Conservation (phyloP, 2,329 filamentous ascomycete genomes). For the Aspergillus spinulosporus region DNA sequence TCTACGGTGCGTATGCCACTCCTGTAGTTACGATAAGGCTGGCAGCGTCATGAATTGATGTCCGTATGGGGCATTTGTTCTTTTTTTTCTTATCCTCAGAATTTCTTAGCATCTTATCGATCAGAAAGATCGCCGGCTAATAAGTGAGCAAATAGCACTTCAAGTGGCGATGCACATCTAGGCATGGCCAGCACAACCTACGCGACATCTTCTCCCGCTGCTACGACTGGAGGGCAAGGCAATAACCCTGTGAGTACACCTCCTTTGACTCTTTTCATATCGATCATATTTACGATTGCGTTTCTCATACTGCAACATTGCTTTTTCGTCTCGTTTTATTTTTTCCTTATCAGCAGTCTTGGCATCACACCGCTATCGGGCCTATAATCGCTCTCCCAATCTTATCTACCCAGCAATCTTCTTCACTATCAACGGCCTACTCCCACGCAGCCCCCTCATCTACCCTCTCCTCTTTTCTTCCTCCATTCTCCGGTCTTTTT, state of each 20-base stretch:
- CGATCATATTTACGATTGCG: not conserved
- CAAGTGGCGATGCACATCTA: constrained; percentile 48
- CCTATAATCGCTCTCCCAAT: constrained; percentile 45
- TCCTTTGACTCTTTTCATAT: constrained; percentile 13
- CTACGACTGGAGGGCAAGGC: constrained; percentile 64
- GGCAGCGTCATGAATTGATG: not conserved
- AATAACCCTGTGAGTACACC: constrained; percentile 43
- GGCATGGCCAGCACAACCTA: constrained; percentile 62
- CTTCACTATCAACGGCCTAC: constrained; percentile 28
- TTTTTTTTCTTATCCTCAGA: not conserved
- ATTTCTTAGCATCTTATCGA: constrained; percentile 3
- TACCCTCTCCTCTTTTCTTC: constrained; percentile 20
- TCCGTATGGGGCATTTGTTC: not conserved
- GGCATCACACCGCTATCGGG: constrained; percentile 39
- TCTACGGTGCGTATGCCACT: constrained; percentile 48
- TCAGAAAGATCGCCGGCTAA: constrained; percentile 22
- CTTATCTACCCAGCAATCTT: constrained; percentile 38
- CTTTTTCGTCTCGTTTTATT: constrained; percentile 26
- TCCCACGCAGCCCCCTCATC: constrained; percentile 24
- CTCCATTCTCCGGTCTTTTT: constrained; percentile 18
- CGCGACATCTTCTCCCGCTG: constrained; percentile 64
- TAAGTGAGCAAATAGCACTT: constrained; percentile 30
- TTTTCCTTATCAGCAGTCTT: constrained; percentile 39
- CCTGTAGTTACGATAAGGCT: constrained; percentile 4
- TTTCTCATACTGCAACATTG: constrained; percentile 15